Conservation (phyloP, 164 flowering plant genomes). For the grape (Vitis vinifera) region ASM3070453v1 NC_081810.1:1691501-1692000, state of each 20-base stretch:
- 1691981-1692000: neutral
- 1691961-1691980: too few relatives aligned
- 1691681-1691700: neutral
- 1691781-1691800: neutral
- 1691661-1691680: neutral
- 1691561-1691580: too few relatives aligned
- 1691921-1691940: too few relatives aligned
- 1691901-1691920: neutral
- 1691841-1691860: too few relatives aligned
- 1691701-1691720: neutral
- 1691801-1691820: neutral
- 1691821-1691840: too few relatives aligned
- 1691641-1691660: too few relatives aligned
- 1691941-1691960: too few relatives aligned
- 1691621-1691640: neutral
- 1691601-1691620: neutral
- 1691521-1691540: too few relatives aligned
- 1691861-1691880: too few relatives aligned
- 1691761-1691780: neutral
- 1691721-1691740: neutral
- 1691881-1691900: neutral
- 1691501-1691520: neutral
- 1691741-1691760: too few relatives aligned
- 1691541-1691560: too few relatives aligned
- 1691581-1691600: neutral